Conservation (phyloP, 306 rosid genomes). For the Canavalia ensiformis region DNA sequence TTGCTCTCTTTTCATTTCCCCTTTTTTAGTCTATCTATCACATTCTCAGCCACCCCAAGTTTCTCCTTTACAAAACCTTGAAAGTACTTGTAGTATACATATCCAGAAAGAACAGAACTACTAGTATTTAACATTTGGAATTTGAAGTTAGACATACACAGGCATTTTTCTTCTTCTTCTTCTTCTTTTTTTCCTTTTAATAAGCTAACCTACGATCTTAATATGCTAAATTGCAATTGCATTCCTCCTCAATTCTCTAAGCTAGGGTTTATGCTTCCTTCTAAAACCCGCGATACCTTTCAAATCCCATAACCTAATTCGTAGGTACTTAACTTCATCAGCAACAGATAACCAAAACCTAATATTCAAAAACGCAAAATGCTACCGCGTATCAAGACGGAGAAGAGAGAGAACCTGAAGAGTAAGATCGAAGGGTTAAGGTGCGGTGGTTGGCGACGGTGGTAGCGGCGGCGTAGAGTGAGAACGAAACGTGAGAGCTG, state of each 20-base stretch:
- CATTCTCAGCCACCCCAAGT: not conserved
- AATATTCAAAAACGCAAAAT: conserved; percentile 27
- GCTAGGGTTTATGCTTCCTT: conserved; percentile 36
- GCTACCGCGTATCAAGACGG: not conserved
- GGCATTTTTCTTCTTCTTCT: not conserved
- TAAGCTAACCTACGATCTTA: not conserved
- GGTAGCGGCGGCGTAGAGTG: conserved; percentile 32
- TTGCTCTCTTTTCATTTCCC: not conserved
- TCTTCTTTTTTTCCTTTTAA: not conserved
- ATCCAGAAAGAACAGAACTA: not conserved
- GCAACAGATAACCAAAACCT: conserved; percentile 29
- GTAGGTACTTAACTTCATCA: conserved; percentile 1
- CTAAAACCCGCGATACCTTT: conserved; percentile 4
- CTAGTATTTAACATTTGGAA: conserved; percentile 16
- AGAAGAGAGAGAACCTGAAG: conserved; percentile 44
- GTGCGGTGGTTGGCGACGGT: conserved; percentile 16
- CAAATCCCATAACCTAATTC: conserved; percentile 40
- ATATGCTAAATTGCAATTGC: conserved; percentile 12
- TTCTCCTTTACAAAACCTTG: not conserved
- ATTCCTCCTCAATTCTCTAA: conserved; percentile 3
- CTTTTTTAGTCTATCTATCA: not conserved
- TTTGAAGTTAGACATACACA: not conserved
- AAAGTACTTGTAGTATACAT: not conserved
- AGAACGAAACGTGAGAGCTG: not conserved
- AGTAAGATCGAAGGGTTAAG: not conserved